phyloP scores from a whole-genome alignment of 768 basidiomycete genomes.

The Termitomyces bulborhizus region DNA sequence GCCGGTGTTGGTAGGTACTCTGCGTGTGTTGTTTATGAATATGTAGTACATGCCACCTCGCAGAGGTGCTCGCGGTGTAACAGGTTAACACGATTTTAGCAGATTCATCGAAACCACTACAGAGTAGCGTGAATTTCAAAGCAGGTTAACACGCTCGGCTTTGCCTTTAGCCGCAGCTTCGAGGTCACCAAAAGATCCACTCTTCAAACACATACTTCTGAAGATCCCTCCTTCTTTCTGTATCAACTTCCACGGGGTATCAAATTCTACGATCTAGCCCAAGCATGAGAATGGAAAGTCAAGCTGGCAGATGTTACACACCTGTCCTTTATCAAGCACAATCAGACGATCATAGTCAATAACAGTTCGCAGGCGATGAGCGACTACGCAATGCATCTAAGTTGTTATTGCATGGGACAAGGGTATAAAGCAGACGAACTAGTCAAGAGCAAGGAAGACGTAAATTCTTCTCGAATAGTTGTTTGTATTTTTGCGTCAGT shows the following conservation, averaged over 20 bases:
- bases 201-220: constrained; percentile 20
- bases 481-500: constrained; percentile 89
- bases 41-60: no score
- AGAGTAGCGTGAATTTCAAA: not conserved
- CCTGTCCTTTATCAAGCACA: constrained; percentile 68
- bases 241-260: constrained; percentile 67
- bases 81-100: no score
- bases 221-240: constrained; percentile 51
- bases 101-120: no score
- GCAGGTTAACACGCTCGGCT: not conserved
- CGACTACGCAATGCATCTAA: constrained; percentile 33
- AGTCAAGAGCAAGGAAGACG: constrained; percentile 64
- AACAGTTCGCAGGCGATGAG: constrained; percentile 70
- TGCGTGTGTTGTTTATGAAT: no score
- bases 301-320: constrained; percentile 14
- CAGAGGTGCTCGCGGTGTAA: no score
- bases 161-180: constrained; percentile 17
- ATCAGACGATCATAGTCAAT: constrained; percentile 79
- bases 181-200: constrained; percentile 19
- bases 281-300: not conserved
- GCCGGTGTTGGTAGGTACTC: no score
- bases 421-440: constrained; percentile 32
- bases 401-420: not conserved
- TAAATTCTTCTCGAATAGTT: constrained; percentile 84
- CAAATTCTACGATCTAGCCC: constrained; percentile 53